A percentile compares a stretch with the other conserved stretches of the same genome.
These are phyloP conservation scores for Lactarius trivialis DNA, from an alignment of 768 basidiomycete genomes.

Conservation along the genomic window DNA sequence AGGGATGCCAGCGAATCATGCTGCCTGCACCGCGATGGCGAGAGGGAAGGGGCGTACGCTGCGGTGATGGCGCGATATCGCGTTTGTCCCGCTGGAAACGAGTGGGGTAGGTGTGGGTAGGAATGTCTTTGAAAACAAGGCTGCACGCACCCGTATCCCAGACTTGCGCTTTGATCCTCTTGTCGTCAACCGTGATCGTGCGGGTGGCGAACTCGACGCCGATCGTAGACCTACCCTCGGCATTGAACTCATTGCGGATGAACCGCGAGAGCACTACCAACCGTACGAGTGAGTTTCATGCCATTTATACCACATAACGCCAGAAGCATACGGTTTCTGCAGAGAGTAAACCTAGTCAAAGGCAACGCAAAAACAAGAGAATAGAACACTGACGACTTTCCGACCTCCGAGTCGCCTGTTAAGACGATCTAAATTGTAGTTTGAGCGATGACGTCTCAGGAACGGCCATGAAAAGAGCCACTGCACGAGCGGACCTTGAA, in stretches of 20 bases:
- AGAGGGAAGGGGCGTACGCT: conserved; percentile 48
- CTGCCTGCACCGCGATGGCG: background rate
- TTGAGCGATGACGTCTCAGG: background rate
- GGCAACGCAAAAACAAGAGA: background rate
- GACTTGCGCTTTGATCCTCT: conserved; percentile 96
- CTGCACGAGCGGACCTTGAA: conserved; percentile 84
- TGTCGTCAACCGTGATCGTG: conserved; percentile 92
- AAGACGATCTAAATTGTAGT: conserved; percentile 70
- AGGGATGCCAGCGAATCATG: background rate
- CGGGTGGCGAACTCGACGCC: conserved; percentile 98
- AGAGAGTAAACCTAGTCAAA: conserved; percentile 4
- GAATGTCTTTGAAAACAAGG: background rate
- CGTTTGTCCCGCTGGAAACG: conserved; percentile 77
- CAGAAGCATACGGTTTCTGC: conserved; percentile 55
- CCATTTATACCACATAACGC: background rate
- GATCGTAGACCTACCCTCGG: conserved; percentile 98
- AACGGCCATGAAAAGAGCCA: background rate
- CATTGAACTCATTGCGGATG: conserved; percentile 98
- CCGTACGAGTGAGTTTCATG: conserved; percentile 12
- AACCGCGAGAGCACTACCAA: conserved; percentile 95
- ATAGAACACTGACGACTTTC: conserved; percentile 88
- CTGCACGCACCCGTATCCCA: conserved; percentile 91
- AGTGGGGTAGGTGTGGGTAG: conserved; percentile 5
- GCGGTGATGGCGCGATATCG: conserved; percentile 97
- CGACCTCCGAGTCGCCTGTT: conserved; percentile 98